These are phyloP conservation scores for Pyrrhoderma noxium DNA, from an alignment of 1,284 basidiomycete species.

Conservation along the genomic window DNA sequence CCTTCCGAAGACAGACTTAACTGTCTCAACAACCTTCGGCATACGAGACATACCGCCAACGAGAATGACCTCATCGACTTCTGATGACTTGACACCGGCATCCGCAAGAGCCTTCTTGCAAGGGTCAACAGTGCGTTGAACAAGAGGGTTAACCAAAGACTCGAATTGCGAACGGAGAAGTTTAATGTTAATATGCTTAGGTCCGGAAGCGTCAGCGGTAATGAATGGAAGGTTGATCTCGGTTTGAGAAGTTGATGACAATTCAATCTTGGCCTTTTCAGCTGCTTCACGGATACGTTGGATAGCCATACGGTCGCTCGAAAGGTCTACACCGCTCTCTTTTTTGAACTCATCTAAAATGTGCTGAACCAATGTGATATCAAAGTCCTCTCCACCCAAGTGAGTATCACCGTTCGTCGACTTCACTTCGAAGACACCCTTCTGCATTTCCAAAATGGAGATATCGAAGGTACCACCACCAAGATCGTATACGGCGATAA, in stretches of 20 bases:
- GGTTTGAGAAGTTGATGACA: conserved; percentile 89
- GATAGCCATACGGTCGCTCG: conserved; percentile 91
- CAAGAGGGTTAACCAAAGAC: conserved; percentile 73
- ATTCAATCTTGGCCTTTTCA: conserved; percentile 98
- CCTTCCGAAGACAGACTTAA: conserved; percentile 88
- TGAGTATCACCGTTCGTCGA: conserved; percentile 99
- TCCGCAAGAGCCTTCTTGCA: conserved; percentile 95
- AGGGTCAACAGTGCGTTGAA: conserved; percentile 90
- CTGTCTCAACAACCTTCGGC: conserved; percentile 92
- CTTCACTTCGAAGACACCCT: conserved; percentile 99
- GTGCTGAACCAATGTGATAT: conserved; percentile 84
- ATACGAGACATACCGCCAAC: conserved; percentile 99
- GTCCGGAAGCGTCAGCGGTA: conserved; percentile 88
- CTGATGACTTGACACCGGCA: conserved; percentile 86
- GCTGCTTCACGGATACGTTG: conserved; percentile 98
- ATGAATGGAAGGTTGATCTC: conserved; percentile 98
- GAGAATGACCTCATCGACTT: conserved; percentile 94
- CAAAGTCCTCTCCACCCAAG: conserved; percentile 98
- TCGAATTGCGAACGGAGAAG: conserved; percentile 89
- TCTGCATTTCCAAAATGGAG: conserved; percentile 97
- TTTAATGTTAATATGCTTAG: conserved; percentile 95
- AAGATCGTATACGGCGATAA: conserved; percentile 96
- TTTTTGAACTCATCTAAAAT: conserved; percentile 94
- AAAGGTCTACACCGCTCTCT: conserved; percentile 78
- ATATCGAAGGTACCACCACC: conserved; percentile 97